Conservation (phyloP, 1,284 basidiomycete genomes). For the Agaricales sp. region DNA sequence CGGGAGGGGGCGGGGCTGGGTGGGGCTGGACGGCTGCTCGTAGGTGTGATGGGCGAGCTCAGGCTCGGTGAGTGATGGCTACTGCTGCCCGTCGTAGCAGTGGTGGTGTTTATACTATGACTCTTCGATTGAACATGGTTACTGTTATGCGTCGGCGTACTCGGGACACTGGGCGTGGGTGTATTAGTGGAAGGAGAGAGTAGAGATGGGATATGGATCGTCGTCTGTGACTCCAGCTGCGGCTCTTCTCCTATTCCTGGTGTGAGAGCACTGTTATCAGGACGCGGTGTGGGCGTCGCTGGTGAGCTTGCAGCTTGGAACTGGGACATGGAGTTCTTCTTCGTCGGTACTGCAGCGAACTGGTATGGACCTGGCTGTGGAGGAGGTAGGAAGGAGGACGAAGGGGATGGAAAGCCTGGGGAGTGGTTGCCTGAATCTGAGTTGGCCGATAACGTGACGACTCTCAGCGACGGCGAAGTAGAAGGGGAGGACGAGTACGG, state of each 20-base stretch:
- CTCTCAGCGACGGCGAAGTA: neutral
- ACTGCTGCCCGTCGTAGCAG: no score
- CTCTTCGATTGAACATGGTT: no score
- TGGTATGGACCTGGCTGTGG: neutral
- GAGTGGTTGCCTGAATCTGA: neutral
- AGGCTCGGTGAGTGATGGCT: no score
- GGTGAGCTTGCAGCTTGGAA: no score
- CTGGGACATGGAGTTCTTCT: neutral
- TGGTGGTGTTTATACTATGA: no score
- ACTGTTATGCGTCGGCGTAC: neutral
- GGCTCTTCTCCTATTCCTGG: no score
- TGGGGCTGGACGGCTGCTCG: neutral
- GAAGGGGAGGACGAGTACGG: neutral
- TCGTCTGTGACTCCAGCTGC: neutral
- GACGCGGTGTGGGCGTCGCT: no score
- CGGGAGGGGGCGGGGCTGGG: neutral
- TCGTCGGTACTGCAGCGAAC: neutral
- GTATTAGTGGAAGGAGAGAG: no score
- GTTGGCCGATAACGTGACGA: neutral
- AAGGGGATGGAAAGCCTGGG: neutral
- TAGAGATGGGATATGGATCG: neutral
- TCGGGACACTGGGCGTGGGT: neutral
- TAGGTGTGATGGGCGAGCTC: neutral
- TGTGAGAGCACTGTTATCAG: no score
- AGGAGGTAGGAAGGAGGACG: neutral